A percentile compares a stretch with the other conserved stretches of the same genome.
Conservation (phyloP, 345 rosid genomes). For the Moricandia arvensis region DNA sequence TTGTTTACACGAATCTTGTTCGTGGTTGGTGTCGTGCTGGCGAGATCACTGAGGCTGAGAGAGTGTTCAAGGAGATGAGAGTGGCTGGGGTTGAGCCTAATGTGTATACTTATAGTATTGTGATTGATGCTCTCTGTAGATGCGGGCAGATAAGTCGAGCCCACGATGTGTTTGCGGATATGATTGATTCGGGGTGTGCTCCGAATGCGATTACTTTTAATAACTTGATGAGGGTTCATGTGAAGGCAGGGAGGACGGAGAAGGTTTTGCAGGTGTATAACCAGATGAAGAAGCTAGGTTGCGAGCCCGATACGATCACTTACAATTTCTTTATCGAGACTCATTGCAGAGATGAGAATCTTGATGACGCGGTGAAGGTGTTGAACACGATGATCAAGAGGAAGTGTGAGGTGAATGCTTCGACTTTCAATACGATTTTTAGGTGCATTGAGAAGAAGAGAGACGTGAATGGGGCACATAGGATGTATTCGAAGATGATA, state of each 20-base stretch:
- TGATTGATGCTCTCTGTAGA: slow-evolving; percentile 84
- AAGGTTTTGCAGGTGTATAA: slow-evolving; percentile 91
- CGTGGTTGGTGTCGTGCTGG: slow-evolving; percentile 90
- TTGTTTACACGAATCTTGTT: slow-evolving; percentile 72
- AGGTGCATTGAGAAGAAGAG: slow-evolving; percentile 63
- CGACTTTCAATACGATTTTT: slow-evolving; percentile 73
- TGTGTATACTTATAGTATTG: slow-evolving; percentile 79
- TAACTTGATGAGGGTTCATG: slow-evolving; percentile 84
- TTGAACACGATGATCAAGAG: slow-evolving; percentile 62
- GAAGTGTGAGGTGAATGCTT: slow-evolving; percentile 60
- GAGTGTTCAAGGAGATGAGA: slow-evolving; percentile 79
- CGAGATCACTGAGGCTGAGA: slow-evolving; percentile 64
- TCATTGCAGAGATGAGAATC: slow-evolving; percentile 71
- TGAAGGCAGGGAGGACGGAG: slow-evolving; percentile 79
- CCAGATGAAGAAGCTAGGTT: slow-evolving; percentile 79
- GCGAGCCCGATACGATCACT: slow-evolving; percentile 62
- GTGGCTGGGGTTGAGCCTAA: slow-evolving; percentile 66
- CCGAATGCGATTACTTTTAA: slow-evolving; percentile 87
- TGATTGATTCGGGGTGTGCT: slow-evolving; percentile 66
- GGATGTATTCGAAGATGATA: slow-evolving; percentile 74
- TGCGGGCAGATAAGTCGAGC: slow-evolving; percentile 81
- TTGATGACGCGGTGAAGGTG: slow-evolving; percentile 67
- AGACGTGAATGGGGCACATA: slow-evolving; percentile 81
- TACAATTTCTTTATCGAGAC: slow-evolving; percentile 71
- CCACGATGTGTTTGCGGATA: slow-evolving; percentile 83